phyloP scores from a whole-genome alignment of 805 yeast genomes.

The Cyberlindnera meyerae region DNA sequence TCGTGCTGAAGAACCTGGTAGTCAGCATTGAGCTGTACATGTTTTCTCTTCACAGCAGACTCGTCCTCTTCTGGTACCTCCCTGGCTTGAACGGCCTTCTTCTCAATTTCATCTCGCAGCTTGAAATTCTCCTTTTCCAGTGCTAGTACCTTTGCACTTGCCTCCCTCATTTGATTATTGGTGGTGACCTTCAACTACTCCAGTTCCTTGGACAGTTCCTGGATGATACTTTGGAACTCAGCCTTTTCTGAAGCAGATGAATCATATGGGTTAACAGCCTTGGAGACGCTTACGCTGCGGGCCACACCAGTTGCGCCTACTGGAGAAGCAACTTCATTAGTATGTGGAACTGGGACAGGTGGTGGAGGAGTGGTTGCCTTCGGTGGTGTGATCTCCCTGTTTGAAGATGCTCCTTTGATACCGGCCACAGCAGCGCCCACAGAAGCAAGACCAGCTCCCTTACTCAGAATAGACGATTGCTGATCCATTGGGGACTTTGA shows the following conservation, averaged over 20 bases:
- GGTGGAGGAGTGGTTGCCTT: background rate
- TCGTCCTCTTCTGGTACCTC: constrained; percentile 15
- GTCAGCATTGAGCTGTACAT: constrained; percentile 40
- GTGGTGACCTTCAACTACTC: constrained; percentile 37
- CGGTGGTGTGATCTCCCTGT: too few relatives aligned
- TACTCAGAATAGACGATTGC: constrained; percentile 1
- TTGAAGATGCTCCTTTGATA: too few relatives aligned
- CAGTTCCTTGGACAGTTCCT: constrained; percentile 31
- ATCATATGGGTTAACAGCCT: background rate
- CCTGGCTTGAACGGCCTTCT: constrained; percentile 17
- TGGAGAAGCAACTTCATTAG: constrained; percentile 1
- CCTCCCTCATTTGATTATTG: constrained; percentile 49
- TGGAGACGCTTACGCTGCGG: constrained; percentile 5
- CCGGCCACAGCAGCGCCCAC: constrained; percentile 14
- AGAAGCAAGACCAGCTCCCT: constrained; percentile 8
- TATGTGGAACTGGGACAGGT: background rate
- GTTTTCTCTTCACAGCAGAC: constrained; percentile 35
- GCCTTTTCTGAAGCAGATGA: constrained; percentile 17
- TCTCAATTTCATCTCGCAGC: constrained; percentile 18
- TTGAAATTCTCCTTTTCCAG: constrained; percentile 38
- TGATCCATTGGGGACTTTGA: too few relatives aligned
- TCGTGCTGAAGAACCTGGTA: constrained; percentile 43
- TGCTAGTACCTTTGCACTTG: constrained; percentile 46
- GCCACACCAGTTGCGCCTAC: constrained; percentile 7
- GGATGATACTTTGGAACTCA: constrained; percentile 27